Evolutionary conservation across 257 asterid genomes (phyloP), one percentile per base, ranked within the genome.

Genomic region (Rubia yunnanensis): DNA sequence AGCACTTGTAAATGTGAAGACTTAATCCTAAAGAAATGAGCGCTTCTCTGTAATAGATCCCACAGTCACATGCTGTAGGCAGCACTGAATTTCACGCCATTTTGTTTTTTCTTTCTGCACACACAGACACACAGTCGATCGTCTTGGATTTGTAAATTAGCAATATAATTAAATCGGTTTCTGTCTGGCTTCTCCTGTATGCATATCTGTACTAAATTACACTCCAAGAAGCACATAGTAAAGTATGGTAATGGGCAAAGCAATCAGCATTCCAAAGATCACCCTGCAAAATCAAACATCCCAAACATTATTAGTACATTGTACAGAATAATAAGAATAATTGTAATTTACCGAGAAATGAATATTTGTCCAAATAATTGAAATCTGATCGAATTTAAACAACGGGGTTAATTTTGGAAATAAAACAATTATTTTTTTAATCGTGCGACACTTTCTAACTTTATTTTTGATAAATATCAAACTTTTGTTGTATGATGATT

Each of bases 181-280:
- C 22, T 57, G 11, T 30, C 35, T 30, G 17, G 24, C 24, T 28
- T 72, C 48, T 53, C 46, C 35, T 9, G 27, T n/a, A 41, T 65
- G 69, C 72, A 65, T 20, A 8, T 65, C 23, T 66, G 44, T 64
- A 74, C 50, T 20, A 67, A 55, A 77, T 81, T 74, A 85, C 64
- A 91, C 60, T 62, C 98, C 98, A 63, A 91, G 95, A 48, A 91
- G 96, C 62, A 91, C 87, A 38, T 91, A 91, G 82, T 91, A 91
- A 28, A 91, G 80, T 59, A 91, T 86, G 71, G 98, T 88, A 34
- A 91, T 86, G 53, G 98, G 96, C 80, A 91, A 74, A 10, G 98
- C 98, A 63, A 91, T 70, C 69, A 91, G 79, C 98, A 91, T 91
- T 27, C 98, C 98, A 46, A 91, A 91, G 52, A 88, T 88, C 70